Base-by-base conservation (phyloP, 441 rosid species). In the Syzygium malaccense region DNA sequence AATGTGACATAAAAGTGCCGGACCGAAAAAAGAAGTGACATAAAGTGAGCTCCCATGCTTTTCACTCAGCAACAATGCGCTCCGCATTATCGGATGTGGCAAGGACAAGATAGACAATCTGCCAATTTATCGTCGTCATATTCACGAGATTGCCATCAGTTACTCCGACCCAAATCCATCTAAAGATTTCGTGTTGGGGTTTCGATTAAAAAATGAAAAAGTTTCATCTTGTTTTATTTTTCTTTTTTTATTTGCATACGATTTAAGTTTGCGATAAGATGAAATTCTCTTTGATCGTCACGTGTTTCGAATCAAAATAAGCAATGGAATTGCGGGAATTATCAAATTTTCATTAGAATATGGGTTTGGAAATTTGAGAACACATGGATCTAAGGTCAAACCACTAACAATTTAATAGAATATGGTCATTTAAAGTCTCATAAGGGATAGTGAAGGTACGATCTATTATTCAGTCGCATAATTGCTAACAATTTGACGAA, bases 321-420 rank as follows among this genome's bases (percentile, higher is more conserved):
- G 71, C 1, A 4, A n/a, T 2, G 19, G 66, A 28, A 28, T 0
- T 6, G 32, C 13, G 32, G 15, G 15, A 14, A 15, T 45, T 64
- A 30, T 30, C 75, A 64, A 64, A 45, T 7, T 30, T 30, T 14
- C 20, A 64, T 30, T 64, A 18, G 15, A 15, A 64, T 30, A 64
- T 64, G 71, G 20, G 37, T 4, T 7, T 15, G 71, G 71, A 30
- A 30, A 64, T n/a, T 14, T n/a, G 10, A n/a, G 14, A 62, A n/a
- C 68, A 4, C 19, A 7, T n/a, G 68, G 33, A n/a, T 19, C 14
- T 15, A 11, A 64, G 75, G 37, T n/a, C 9, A 9, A 20, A 20
- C 37, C 37, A 15, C 3, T n/a, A 64, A 64, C 1, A 4, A n/a
- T 18, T 15, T 0, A 30, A 5, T 14, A n/a, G 30, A 18, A 3